phyloP scores from a whole-genome alignment of 176 grass and related monocot species.

The Oryza officinalis region DNA sequence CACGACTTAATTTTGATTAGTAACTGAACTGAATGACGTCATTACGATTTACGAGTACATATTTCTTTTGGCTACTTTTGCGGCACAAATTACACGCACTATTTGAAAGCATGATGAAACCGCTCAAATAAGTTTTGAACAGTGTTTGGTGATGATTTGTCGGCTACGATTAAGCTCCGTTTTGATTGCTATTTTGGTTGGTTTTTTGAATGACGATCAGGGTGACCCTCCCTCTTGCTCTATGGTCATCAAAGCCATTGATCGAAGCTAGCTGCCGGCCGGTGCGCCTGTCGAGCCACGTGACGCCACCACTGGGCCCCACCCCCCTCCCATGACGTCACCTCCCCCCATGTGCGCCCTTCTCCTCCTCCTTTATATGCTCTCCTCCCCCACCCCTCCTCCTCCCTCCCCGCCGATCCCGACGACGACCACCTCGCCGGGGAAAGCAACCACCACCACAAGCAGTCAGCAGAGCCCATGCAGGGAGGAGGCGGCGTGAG shows the following conservation, averaged over 20 bases:
- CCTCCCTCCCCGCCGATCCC: conserved; percentile 13
- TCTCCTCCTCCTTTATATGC: conserved; percentile 39
- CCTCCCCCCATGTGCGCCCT: conserved; percentile 40
- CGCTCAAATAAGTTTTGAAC: neutral
- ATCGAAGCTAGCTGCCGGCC: neutral
- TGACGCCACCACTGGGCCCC: conserved; percentile 48
- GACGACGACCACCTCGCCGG: conserved; percentile 24
- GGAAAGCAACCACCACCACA: neutral
- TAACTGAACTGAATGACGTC: too few species aligned
- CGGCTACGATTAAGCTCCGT: neutral
- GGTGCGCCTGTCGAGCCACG: conserved; percentile 5
- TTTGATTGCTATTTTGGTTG: neutral
- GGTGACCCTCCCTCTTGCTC: too few species aligned
- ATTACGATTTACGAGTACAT: too few species aligned
- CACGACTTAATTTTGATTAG: too few species aligned
- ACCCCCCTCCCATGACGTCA: conserved; percentile 48
- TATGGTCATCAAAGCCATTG: neutral
- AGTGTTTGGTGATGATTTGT: neutral
- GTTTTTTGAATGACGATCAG: neutral
- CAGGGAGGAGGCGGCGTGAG: conserved; percentile 46
- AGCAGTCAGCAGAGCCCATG: conserved; percentile 7
- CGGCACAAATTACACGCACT: too few species aligned
- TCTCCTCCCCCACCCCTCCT: neutral
- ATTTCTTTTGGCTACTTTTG: too few species aligned
- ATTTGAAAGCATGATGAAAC: neutral